A percentile compares a stretch with the other conserved stretches of the same genome.
These are phyloP conservation scores for Vaccinium corymbosum DNA, from an alignment of 148 eudicot species.

Conservation along the genomic window DNA sequence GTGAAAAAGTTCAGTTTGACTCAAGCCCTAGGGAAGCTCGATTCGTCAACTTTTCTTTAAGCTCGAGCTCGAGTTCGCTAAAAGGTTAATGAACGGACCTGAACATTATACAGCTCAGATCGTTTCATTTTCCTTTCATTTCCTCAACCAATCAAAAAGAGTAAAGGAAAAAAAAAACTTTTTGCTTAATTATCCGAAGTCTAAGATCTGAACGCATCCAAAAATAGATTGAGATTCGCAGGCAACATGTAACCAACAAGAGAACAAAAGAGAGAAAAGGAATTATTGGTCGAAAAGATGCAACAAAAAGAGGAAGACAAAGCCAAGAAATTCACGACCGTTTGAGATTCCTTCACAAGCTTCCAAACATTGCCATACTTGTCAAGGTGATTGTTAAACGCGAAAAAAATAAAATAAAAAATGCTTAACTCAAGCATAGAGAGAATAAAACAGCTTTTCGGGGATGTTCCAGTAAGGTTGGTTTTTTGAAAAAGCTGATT, in stretches of 20 bases:
- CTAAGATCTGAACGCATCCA: not conserved
- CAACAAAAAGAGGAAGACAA: not conserved
- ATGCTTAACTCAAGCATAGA: no score
- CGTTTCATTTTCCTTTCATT: not conserved
- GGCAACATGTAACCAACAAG: not conserved
- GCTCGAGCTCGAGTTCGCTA: no score
- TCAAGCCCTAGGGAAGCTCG: no score
- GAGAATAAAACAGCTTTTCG: no score
- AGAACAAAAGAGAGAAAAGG: not conserved
- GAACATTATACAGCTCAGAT: no score
- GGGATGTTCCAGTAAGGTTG: no score
- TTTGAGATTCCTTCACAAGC: slow-evolving; percentile 1
- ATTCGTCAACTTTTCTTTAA: no score
- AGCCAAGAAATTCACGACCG: not conserved
- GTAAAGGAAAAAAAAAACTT: not conserved
- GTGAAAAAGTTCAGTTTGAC: no score
- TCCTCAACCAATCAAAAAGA: not conserved
- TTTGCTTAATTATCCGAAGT: not conserved
- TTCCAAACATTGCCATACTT: not conserved
- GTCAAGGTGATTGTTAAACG: no score
- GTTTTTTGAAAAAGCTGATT: no score
- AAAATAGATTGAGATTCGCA: not conserved
- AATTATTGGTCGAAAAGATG: not conserved
- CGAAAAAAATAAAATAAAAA: no score
- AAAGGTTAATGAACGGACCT: no score